Evolutionary conservation across 2,329 filamentous ascomycete genomes (phyloP).

Genomic region (Neurospora sp.): DNA sequence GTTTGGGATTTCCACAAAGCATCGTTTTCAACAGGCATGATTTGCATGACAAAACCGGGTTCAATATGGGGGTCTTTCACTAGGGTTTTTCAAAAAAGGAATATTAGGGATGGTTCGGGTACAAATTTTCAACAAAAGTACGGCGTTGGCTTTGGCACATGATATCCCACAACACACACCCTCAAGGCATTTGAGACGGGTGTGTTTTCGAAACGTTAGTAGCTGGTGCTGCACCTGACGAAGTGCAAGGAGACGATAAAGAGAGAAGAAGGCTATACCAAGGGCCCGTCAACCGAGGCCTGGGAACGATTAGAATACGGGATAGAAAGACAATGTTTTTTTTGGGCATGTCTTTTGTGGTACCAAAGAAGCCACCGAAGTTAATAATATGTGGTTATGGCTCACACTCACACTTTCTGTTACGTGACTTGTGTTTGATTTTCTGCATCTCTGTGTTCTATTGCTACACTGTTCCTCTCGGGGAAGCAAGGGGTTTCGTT

Average conservation of each 20-base stretch:
- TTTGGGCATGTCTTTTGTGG: neutral
- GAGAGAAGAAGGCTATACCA: slow-evolving; percentile 18
- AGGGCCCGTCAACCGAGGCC: slow-evolving; percentile 36
- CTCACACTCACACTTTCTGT: neutral
- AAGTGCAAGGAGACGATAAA: slow-evolving; percentile 24
- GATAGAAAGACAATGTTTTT: slow-evolving; percentile 3
- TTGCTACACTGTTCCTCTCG: neutral
- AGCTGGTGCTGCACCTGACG: slow-evolving; percentile 3
- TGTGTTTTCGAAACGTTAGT: slow-evolving; percentile 21
- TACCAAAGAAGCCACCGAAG: neutral
- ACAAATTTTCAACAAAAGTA: slow-evolving; percentile 28
- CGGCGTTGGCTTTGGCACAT: slow-evolving; percentile 26
- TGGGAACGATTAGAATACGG: slow-evolving; percentile 5
- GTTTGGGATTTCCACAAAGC: slow-evolving; percentile 11
- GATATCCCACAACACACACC: slow-evolving; percentile 23
- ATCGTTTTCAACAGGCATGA: slow-evolving; percentile 22
- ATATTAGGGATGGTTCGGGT: slow-evolving; percentile 18
- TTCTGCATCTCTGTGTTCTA: neutral
- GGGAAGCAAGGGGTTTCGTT: neutral
- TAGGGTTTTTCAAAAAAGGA: slow-evolving; percentile 19
- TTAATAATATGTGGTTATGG: neutral
- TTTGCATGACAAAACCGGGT: slow-evolving; percentile 20
- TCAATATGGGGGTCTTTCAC: slow-evolving; percentile 8
- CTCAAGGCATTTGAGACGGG: slow-evolving; percentile 22
- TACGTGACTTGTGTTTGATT: neutral